Evolutionary conservation across 2,329 filamentous ascomycete species (phyloP).

Genomic region (Alternaria infectoria): DNA sequence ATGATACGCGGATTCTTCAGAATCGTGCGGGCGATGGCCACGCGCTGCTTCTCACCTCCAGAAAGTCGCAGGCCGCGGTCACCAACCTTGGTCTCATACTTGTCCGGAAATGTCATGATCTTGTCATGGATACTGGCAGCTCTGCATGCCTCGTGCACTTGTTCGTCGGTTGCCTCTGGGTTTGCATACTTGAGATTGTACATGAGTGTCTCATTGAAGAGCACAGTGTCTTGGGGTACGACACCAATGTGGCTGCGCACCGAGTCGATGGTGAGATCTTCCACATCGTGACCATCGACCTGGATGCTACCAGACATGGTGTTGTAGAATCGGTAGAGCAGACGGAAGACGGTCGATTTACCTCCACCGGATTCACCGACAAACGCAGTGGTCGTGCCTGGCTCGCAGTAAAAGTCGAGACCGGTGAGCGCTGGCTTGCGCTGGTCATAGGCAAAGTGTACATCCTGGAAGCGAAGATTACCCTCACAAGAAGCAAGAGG

Average conservation of each 20-base stretch:
- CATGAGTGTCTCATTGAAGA: conserved; percentile 95
- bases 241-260: conserved; percentile 90
- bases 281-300: conserved; percentile 83
- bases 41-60: conserved; percentile 90
- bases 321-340: conserved; percentile 97
- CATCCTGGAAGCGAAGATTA: conserved; percentile 84
- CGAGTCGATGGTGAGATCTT: conserved; percentile 91
- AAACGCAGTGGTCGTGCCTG: conserved; percentile 92
- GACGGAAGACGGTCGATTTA: conserved; percentile 94
- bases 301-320: conserved; percentile 78
- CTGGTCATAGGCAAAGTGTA: conserved; percentile 87
- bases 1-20: conserved; percentile 92
- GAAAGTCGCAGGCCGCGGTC: conserved; percentile 86
- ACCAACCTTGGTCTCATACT: conserved; percentile 88
- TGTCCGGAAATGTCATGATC: conserved; percentile 85
- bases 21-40: conserved; percentile 91
- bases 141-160: conserved; percentile 80
- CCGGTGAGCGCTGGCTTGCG: conserved; percentile 85
- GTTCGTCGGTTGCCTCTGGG: conserved; percentile 77
- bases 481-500: conserved; percentile 74
- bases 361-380: conserved; percentile 97
- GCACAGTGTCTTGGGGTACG: conserved; percentile 92
- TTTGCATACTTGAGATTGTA: conserved; percentile 94
- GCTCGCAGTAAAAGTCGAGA: conserved; percentile 81
- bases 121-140: conserved; percentile 93